A percentile compares a stretch with the other conserved stretches of the same genome.
Conservation (phyloP, 2,329 filamentous ascomycete species). For the Aureobasidium sp. region DNA sequence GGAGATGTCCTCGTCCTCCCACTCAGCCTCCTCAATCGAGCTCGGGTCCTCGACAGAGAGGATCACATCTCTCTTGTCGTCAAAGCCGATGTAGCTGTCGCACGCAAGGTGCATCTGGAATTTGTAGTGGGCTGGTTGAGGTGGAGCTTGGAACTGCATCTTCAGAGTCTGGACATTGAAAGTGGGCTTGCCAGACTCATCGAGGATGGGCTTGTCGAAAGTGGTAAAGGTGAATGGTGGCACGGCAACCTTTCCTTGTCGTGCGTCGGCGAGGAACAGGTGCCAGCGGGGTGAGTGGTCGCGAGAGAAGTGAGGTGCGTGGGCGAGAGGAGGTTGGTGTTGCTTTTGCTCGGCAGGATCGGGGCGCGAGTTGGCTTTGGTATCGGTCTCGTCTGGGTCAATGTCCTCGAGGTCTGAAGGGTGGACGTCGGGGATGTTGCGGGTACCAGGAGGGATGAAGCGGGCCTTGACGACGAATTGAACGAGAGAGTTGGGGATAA, state of each 20-base stretch:
- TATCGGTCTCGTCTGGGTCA: constrained; percentile 86
- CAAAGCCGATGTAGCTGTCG: constrained; percentile 91
- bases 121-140: constrained; percentile 84
- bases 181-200: constrained; percentile 73
- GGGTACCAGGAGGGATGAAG: constrained; percentile 79
- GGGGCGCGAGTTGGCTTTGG: constrained; percentile 67
- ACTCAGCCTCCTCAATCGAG: constrained; percentile 66
- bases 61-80: constrained; percentile 84
- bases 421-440: constrained; percentile 65
- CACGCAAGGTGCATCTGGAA: constrained; percentile 92
- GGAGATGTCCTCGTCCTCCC: constrained; percentile 67
- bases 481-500: constrained; percentile 87
- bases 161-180: constrained; percentile 95
- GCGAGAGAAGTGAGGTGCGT: constrained; percentile 83
- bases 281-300: constrained; percentile 90
- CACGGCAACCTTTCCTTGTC: constrained; percentile 92
- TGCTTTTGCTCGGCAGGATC: constrained; percentile 57
- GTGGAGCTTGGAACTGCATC: constrained; percentile 92
- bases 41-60: constrained; percentile 82
- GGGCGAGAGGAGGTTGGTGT: constrained; percentile 74
- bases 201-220: constrained; percentile 84
- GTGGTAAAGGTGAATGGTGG: constrained; percentile 91
- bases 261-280: constrained; percentile 87
- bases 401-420: constrained; percentile 79
- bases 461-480: constrained; percentile 93